Conservation (phyloP, 345 rosid genomes). For the Excoecaria agallocha region DNA sequence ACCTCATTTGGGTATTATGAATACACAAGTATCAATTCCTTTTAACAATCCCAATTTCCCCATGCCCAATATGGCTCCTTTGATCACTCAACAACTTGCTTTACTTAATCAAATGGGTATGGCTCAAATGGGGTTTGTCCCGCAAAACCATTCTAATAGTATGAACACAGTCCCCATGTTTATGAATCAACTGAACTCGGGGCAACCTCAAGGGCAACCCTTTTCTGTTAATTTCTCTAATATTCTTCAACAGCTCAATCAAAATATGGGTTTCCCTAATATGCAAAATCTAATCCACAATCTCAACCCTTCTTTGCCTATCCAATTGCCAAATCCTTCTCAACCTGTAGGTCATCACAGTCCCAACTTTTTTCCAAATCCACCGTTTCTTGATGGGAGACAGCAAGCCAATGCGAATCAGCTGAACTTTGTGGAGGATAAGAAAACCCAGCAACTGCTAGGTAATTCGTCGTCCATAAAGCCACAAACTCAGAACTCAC, state of each 20-base stretch:
- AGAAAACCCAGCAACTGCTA: conserved; percentile 24
- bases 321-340: conserved; percentile 32
- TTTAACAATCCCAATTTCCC: conserved; percentile 19
- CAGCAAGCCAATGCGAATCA: conserved; percentile 40
- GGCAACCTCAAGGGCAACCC: conserved; percentile 38
- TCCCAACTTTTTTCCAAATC: conserved; percentile 43
- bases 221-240: conserved; percentile 23
- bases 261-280: conserved; percentile 36
- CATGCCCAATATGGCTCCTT: conserved; percentile 27
- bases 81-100: conserved; percentile 35
- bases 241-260: conserved; percentile 37
- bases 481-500: conserved; percentile 27
- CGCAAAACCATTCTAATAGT: conserved; percentile 15
- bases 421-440: no score
- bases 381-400: conserved; percentile 40
- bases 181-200: conserved; percentile 29
- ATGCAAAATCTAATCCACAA: conserved; percentile 36
- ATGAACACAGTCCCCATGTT: conserved; percentile 18
- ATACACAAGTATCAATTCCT: conserved; percentile 40
- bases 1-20: conserved; percentile 36
- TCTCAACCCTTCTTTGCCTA: conserved; percentile 36
- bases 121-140: conserved; percentile 17
- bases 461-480: neutral
- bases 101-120: conserved; percentile 23
- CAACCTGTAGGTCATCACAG: conserved; percentile 15